Evolutionary conservation across 2,329 filamentous ascomycete genomes (phyloP), one percentile per base, ranked within the genome.

Genomic region (Xylariales sp.): DNA sequence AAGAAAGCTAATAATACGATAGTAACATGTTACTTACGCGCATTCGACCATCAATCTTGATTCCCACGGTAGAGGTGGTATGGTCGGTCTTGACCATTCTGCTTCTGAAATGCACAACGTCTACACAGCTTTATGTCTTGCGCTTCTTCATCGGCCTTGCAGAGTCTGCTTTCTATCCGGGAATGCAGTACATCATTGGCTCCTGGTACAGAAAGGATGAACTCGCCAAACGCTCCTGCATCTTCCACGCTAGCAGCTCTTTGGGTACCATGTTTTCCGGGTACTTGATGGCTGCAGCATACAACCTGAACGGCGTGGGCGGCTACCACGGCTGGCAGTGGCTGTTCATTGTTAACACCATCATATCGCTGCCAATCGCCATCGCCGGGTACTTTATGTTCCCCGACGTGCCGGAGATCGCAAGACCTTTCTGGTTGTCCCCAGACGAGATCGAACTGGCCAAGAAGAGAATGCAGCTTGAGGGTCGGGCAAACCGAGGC

Each of bases 271-370:
- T 57, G 54, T 69, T 73, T 41, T 67, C 62, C 4, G 76, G 75
- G 0, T 78, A 76, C 43, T 52, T 80, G 6, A 75, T 75, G 67
- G 65, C 73, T 0, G 71, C 60, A 0, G 67, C 76, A 3, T 75
- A 75, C 41, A 60, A 60, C 5, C 59, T 78, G 1, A 65, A 65
- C 7, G 71, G 69, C 0, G 54, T 47, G n/a, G 56, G 62, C 16
- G 72, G 73, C 2, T 69, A 65, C 40, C 56, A 56, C 12, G 74
- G 74, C 1, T 78, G 74, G 74, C 70, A 76, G 49, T 78, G 67
- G 67, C 55, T 73, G 0, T 74, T 76, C 46, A 65, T 77, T 28
- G 59, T 77, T 30, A 70, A 77, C 44, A 73, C 72, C 1, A 55
- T 73, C 4, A 76, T 78, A 21, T 70, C 68, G 2, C 54, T 76